A percentile compares a stretch with the other conserved stretches of the same genome.
Conservation (phyloP, 2,329 filamentous ascomycete species). For the Cordyceps cicadae region DNA sequence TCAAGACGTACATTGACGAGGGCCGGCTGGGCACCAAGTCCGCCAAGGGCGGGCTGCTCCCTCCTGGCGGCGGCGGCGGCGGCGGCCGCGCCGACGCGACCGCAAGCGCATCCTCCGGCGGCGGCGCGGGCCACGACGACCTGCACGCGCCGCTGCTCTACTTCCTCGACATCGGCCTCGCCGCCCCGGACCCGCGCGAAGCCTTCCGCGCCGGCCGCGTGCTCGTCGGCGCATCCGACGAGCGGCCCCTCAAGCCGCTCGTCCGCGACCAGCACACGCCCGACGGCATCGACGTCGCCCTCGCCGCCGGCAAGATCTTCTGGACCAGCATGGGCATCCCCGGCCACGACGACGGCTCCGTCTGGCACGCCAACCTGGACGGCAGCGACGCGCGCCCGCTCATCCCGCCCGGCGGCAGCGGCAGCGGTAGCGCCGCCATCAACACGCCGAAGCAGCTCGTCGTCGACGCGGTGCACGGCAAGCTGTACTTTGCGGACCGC, state of each 20-base stretch:
- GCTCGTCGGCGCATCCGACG: conserved; percentile 14
- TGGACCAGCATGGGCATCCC: conserved; percentile 43
- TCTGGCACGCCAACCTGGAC: conserved; percentile 39
- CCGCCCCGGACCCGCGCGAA: background rate
- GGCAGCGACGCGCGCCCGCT: conserved; percentile 37
- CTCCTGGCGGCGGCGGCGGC: conserved; percentile 18
- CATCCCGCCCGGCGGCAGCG: conserved; percentile 35
- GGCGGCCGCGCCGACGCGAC: too few species aligned
- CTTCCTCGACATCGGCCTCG: conserved; percentile 24
- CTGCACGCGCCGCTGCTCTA: conserved; percentile 16
- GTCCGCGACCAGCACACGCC: conserved; percentile 25
- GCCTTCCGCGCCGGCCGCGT: conserved; percentile 13
- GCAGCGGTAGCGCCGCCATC: too few species aligned
- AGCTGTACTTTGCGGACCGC: conserved; percentile 36
- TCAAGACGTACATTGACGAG: conserved; percentile 36
- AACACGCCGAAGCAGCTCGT: conserved; percentile 43
- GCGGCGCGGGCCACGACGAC: background rate
- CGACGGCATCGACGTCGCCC: conserved; percentile 36
- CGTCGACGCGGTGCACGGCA: conserved; percentile 20
- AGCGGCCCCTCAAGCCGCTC: conserved; percentile 12
- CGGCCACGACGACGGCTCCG: conserved; percentile 30
- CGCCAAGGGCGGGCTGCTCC: conserved; percentile 31
- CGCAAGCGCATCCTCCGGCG: too few species aligned
- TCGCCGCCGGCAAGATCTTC: conserved; percentile 29
- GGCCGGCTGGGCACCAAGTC: conserved; percentile 40